Conservation (phyloP, 148 eudicot genomes). For the Agrostemma githago region DNA sequence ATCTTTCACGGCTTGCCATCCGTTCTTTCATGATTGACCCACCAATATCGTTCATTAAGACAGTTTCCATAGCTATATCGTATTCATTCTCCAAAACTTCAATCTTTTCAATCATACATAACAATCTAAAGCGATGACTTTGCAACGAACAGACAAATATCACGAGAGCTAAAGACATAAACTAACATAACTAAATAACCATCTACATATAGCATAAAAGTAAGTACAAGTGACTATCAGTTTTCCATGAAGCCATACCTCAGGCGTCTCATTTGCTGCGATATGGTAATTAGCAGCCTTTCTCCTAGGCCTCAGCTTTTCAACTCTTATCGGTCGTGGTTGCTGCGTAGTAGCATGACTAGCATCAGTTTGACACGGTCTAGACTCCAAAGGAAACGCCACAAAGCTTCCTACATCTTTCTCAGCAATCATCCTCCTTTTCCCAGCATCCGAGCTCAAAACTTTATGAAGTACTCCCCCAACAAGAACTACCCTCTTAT, state of each 20-base stretch:
- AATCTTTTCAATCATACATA: constrained; percentile 3
- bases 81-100: neutral
- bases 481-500: constrained; percentile 19
- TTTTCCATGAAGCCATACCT: constrained; percentile 20
- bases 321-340: neutral
- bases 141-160: neutral
- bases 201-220: neutral
- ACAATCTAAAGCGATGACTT: neutral
- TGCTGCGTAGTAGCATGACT: constrained; percentile 7
- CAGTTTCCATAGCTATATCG: neutral
- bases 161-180: neutral
- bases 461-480: constrained; percentile 18
- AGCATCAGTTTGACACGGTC: constrained; percentile 9
- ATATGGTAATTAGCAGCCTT: constrained; percentile 19
- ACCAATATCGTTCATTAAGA: neutral
- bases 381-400: constrained; percentile 5
- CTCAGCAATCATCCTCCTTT: constrained; percentile 16
- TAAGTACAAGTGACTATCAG: neutral
- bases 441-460: constrained; percentile 4
- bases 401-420: constrained; percentile 10
- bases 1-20: too few relatives aligned
- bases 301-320: constrained; percentile 22
- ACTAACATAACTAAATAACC: neutral
- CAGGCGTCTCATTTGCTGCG: constrained; percentile 3
- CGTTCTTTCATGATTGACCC: neutral